Conservation (phyloP, 768 basidiomycete genomes). For the Termitomyces bulborhizus region DNA sequence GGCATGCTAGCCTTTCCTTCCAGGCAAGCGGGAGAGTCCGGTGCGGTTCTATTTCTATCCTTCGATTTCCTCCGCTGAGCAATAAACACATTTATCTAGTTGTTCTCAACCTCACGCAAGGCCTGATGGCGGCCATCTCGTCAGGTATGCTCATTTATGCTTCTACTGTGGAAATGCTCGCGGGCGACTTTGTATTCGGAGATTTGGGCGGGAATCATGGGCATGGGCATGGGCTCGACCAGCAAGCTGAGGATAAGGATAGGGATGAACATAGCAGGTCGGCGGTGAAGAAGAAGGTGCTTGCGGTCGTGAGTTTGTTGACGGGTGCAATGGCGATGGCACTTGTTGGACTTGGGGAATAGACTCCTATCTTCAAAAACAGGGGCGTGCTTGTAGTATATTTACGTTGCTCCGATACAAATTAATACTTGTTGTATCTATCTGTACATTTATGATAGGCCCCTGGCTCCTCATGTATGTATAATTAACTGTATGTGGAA, state of each 20-base stretch:
- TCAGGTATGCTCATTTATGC: constrained; percentile 84
- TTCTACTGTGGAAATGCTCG: constrained; percentile 82
- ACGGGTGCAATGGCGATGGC: constrained; percentile 63
- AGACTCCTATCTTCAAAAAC: neutral
- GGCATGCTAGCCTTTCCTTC: constrained; percentile 45
- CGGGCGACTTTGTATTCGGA: constrained; percentile 79
- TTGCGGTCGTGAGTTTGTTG: constrained; percentile 56
- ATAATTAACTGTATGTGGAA: neutral
- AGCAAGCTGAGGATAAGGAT: constrained; percentile 7
- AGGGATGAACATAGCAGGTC: constrained; percentile 14
- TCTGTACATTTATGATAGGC: neutral
- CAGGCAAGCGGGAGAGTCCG: constrained; percentile 10
- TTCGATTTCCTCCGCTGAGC: neutral
- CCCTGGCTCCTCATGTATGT: neutral
- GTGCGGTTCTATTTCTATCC: neutral
- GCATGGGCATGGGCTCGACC: constrained; percentile 14
- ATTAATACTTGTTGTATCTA: neutral
- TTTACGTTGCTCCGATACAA: neutral
- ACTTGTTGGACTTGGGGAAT: constrained; percentile 45
- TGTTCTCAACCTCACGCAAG: constrained; percentile 53
- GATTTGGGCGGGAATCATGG: constrained; percentile 37
- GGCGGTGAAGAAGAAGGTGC: constrained; percentile 26
- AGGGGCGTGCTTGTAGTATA: neutral
- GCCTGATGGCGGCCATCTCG: constrained; percentile 75
- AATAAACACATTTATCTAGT: constrained; percentile 21